Base-by-base conservation (phyloP, 2,329 filamentous ascomycete genomes). In the Fonsecaea pedrosoi region DNA sequence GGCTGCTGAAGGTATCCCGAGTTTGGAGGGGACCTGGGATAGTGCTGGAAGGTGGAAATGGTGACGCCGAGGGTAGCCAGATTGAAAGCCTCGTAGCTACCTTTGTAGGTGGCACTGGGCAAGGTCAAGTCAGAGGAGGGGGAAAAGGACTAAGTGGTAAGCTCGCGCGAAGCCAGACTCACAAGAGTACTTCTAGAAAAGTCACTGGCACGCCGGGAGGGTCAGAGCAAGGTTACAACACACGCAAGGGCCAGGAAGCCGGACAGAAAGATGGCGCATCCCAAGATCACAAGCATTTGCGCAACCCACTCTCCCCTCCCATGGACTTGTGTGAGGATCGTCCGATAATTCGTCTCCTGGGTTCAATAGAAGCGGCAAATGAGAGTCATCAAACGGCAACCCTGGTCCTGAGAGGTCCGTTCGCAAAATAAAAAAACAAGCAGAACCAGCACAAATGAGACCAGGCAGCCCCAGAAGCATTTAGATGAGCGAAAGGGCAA, bases 241-340 rank as follows among this genome's bases (percentile, higher is more conserved):
- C 53, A 18, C 34, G 34, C 53, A 38, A 70, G 58, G 65, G 66
- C 65, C 45, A 58, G 30, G 34, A 55, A 68, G 62, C 60, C 65
- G 68, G 60, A 57, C 57, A 53, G 62, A 25, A 62, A 71, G 63
- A 66, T 67, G 69, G 67, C 64, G 69, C 67, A 66, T 69, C 65
- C 69, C 67, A 66, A 54, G 69, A 65, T 63, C 65, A 67, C 62
- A 61, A 67, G 65, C 67, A 69, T 67, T 64, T 66, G 69, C 60
- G 65, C 62, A 66, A 68, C 54, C 60, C 45, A 50, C 40, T 42
- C 35, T 37, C 65, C 66, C 25, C 25, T 25, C 55, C 54, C 56
- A 21, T 38, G 60, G 40, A 62, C 66, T 68, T 25, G 25, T 69
- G 62, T 21, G 48, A 58, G 55, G 69, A 60, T 60, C 55, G 54